phyloP scores from a whole-genome alignment of 75 land plant genomes.

The Gnetum montanum region DNA sequence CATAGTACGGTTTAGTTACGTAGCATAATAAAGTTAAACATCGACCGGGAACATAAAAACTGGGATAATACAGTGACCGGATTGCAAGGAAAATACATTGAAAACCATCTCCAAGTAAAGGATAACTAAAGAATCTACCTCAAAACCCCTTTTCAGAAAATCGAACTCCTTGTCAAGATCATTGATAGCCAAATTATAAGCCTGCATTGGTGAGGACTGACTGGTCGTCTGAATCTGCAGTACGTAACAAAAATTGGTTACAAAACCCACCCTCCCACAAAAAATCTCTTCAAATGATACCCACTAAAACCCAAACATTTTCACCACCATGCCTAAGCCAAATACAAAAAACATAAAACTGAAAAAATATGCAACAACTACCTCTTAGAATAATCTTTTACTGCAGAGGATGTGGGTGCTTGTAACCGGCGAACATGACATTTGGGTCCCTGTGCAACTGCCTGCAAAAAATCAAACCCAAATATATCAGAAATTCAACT shows the following conservation, averaged over 20 bases:
- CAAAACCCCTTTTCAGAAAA: conserved; percentile 51
- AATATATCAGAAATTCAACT: too few species aligned
- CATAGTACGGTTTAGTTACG: neutral
- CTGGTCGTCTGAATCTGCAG: conserved; percentile 81
- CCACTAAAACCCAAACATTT: neutral
- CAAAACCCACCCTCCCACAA: neutral
- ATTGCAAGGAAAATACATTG: neutral
- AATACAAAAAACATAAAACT: neutral
- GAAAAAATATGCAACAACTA: neutral
- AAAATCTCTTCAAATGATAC: neutral
- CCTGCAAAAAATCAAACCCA: conserved; percentile 27
- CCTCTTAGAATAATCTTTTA: conserved; percentile 88
- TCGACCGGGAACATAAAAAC: neutral
- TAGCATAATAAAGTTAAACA: too few species aligned
- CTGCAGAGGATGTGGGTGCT: conserved; percentile 90
- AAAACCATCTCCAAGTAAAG: too few species aligned
- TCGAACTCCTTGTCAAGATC: conserved; percentile 90
- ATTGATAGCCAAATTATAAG: conserved; percentile 78
- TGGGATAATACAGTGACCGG: neutral
- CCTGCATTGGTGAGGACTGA: conserved; percentile 94
- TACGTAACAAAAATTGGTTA: too few species aligned
- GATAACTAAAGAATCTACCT: too few species aligned
- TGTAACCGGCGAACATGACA: conserved; percentile 93
- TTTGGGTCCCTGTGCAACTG: conserved; percentile 86
- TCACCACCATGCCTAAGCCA: neutral